Evolutionary conservation across 2,329 filamentous ascomycete genomes (phyloP), one percentile per base, ranked within the genome.

Genomic region (Paradendryphiella salina): DNA sequence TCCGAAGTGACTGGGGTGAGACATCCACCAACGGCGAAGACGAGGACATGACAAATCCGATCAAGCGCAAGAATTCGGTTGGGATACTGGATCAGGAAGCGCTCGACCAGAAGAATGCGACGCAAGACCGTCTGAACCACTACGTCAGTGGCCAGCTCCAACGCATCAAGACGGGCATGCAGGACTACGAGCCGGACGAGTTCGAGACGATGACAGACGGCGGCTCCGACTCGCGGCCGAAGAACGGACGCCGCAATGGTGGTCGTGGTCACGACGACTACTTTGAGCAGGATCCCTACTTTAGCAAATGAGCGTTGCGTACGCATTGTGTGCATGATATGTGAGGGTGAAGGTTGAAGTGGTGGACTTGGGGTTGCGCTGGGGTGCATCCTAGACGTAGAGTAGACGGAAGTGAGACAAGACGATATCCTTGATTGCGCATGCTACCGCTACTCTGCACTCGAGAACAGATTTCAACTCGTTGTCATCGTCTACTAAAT

Each of bases 91-190:
- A 80, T 35, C 79, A 82, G 35, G 79, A 81, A n/a, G 82, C 70
- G 3, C 58, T 75, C 9, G 63, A 69, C 40, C 56, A 65, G 43
- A 75, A 71, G 60, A 59, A 54, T n/a, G 71, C 68, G 38, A 64
- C 70, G 43, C 69, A 75, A 64, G 78, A 82, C 47, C 88, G 94
- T 60, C 83, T 96, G 66, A 86, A 89, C 54, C 82, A 84, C 59
- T 96, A 96, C 71, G 88, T 96, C 49, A 85, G 83, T 23, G 87
- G 91, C 57, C 88, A 96, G 75, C 79, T 96, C 50, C 81, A 87
- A 71, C 80, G 86, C 49, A 86, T 94, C 65, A 85, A 82, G 68
- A 85, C 81, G 38, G 79, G 84, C 46, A 79, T 78, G 54, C 76
- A 77, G 26, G 78, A 75, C 15, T 70, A 79, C 39, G 81, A 82